phyloP scores from a whole-genome alignment of 352 stramenopile genomes.

The Phytophthora litchii region DNA sequence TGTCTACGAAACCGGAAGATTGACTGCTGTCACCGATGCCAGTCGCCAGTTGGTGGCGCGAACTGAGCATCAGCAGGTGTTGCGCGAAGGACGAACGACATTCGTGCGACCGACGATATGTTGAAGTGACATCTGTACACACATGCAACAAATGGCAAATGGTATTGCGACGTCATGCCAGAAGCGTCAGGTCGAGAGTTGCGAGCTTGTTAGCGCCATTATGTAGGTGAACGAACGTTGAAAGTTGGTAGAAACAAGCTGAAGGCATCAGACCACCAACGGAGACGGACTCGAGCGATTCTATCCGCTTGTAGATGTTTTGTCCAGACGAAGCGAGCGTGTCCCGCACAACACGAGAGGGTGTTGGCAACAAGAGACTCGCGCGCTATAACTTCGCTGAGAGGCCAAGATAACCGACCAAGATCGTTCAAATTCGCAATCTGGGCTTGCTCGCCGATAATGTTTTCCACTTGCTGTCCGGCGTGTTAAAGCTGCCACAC shows the following conservation, averaged over 20 bases:
- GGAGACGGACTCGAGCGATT: not conserved
- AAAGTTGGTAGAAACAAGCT: not conserved
- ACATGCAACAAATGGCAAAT: too few species aligned
- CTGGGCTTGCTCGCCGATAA: not conserved
- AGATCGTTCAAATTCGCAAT: too few species aligned
- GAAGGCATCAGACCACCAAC: not conserved
- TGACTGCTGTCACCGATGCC: slow-evolving; percentile 26
- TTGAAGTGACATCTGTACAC: not conserved
- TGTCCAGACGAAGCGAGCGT: too few species aligned
- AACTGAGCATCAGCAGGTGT: slow-evolving; percentile 14
- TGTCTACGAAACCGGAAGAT: slow-evolving; percentile 24
- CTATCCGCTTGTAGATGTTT: not conserved
- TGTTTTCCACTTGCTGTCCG: too few species aligned
- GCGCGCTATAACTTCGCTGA: too few species aligned
- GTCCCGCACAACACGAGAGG: too few species aligned
- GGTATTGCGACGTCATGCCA: too few species aligned
- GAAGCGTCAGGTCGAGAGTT: too few species aligned
- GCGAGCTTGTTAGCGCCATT: too few species aligned
- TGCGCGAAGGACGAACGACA: slow-evolving; percentile 4
- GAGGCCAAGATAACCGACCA: too few species aligned
- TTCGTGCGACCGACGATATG: not conserved
- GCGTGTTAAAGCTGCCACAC: slow-evolving; percentile 13
- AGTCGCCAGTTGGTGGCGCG: slow-evolving; percentile 17
- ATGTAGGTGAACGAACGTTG: not conserved
- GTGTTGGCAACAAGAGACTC: too few species aligned